Percentiles rank a stretch among this genome's conserved stretches.
phyloP scores from a whole-genome alignment of 2,329 filamentous ascomycete genomes.

The Dactylellina cionopaga region DNA sequence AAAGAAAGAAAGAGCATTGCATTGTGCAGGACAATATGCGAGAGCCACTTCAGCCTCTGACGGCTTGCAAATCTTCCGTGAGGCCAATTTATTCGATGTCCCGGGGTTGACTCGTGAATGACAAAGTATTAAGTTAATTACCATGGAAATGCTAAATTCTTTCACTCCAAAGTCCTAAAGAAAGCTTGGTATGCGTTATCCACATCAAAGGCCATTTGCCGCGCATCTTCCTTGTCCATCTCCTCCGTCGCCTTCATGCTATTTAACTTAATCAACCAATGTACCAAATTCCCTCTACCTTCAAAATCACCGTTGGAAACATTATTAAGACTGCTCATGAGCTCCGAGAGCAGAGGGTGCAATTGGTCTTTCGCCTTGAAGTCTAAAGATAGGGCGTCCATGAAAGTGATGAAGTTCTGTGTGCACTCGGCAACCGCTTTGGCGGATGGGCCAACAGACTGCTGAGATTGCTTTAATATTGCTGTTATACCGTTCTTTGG shows the following conservation, averaged over 20 bases:
- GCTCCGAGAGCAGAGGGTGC: conserved; percentile 92
- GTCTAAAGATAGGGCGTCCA: conserved; percentile 92
- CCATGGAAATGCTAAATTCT: too few relatives aligned
- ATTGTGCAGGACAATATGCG: too few relatives aligned
- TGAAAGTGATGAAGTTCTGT: conserved; percentile 97
- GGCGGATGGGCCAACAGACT: conserved; percentile 61
- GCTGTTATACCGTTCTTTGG: conserved; percentile 47
- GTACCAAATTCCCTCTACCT: conserved; percentile 93
- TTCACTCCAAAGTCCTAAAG: conserved; percentile 49
- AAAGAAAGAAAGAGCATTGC: conserved; percentile 1
- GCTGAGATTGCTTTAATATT: conserved; percentile 59
- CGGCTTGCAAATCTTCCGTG: too few relatives aligned
- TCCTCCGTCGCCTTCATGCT: conserved; percentile 98
- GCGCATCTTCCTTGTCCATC: conserved; percentile 81
- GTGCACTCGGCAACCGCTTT: conserved; percentile 73
- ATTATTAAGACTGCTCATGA: conserved; percentile 96
- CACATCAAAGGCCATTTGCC: conserved; percentile 57
- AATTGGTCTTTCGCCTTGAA: conserved; percentile 93
- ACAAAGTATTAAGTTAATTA: too few relatives aligned
- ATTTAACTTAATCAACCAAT: conserved; percentile 96
- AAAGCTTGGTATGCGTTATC: conserved; percentile 58
- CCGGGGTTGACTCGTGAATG: conserved; percentile 21
- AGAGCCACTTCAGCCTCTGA: too few relatives aligned
- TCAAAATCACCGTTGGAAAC: conserved; percentile 91
- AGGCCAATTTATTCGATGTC: too few relatives aligned